Percentiles rank a stretch among this genome's conserved stretches.
phyloP scores from a whole-genome alignment of 2,329 filamentous ascomycete genomes.

The Fusarium odoratissimum region DNA sequence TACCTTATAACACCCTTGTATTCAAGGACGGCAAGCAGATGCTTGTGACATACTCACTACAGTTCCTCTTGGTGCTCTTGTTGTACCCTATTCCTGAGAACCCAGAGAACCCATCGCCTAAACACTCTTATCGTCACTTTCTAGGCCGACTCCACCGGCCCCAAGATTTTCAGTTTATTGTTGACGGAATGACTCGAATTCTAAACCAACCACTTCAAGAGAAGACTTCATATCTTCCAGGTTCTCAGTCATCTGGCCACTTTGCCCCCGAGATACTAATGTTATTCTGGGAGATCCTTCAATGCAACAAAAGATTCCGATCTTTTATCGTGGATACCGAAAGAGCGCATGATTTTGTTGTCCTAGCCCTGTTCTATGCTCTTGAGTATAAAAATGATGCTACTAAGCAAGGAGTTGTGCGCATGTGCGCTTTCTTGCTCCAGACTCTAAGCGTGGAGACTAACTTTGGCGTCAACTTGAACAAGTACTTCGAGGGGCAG shows the following conservation, averaged over 20 bases:
- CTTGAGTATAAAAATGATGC: conserved; percentile 88
- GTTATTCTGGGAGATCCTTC: conserved; percentile 96
- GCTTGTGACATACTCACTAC: conserved; percentile 90
- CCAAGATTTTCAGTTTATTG: conserved; percentile 97
- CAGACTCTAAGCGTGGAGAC: conserved; percentile 95
- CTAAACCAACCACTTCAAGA: conserved; percentile 93
- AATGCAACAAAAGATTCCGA: conserved; percentile 97
- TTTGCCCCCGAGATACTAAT: conserved; percentile 97
- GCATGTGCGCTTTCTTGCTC: conserved; percentile 97
- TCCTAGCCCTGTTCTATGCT: conserved; percentile 91
- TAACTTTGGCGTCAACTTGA: conserved; percentile 89
- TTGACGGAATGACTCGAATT: conserved; percentile 92
- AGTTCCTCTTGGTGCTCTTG: conserved; percentile 86
- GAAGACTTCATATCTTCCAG: conserved; percentile 87
- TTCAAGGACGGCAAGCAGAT: conserved; percentile 92
- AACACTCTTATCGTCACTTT: conserved; percentile 95
- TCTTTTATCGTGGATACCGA: conserved; percentile 98
- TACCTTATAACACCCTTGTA: conserved; percentile 92
- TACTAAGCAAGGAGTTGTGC: conserved; percentile 89
- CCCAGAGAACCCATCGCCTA: conserved; percentile 71
- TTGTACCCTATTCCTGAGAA: conserved; percentile 90
- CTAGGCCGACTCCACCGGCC: conserved; percentile 89
- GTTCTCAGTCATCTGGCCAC: conserved; percentile 80
- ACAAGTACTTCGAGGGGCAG: conserved; percentile 88
- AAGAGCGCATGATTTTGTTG: conserved; percentile 90